Evolutionary conservation across 1,284 basidiomycete species (phyloP).

Genomic region (Sphagnurus paluster): DNA sequence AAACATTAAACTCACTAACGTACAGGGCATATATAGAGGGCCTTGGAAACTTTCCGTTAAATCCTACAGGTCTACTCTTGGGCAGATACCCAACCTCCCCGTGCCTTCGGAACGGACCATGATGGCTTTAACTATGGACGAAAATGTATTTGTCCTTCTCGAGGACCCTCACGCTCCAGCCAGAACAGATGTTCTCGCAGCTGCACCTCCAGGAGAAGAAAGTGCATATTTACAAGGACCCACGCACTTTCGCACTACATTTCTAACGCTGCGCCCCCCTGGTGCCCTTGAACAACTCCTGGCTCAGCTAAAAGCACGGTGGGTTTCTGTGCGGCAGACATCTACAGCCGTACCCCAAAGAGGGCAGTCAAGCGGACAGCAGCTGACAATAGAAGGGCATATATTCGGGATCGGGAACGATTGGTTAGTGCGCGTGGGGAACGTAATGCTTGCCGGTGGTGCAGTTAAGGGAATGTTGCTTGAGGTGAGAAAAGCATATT

Average conservation of each 20-base stretch:
- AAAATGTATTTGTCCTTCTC: slow-evolving; percentile 73
- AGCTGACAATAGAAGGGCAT: slow-evolving; percentile 66
- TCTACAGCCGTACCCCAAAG: slow-evolving; percentile 40
- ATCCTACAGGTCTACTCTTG: slow-evolving; percentile 69
- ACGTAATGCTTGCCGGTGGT: slow-evolving; percentile 71
- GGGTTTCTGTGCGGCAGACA: slow-evolving; percentile 67
- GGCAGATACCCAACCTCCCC: slow-evolving; percentile 49
- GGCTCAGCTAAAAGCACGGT: slow-evolving; percentile 67
- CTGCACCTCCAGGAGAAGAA: slow-evolving; percentile 39
- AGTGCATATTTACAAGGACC: slow-evolving; percentile 44
- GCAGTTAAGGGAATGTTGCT: slow-evolving; percentile 76
- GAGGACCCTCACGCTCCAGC: slow-evolving; percentile 73
- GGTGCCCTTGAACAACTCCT: slow-evolving; percentile 72
- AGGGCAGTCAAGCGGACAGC: slow-evolving; percentile 54
- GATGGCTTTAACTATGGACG: slow-evolving; percentile 72
- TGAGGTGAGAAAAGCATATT: slow-evolving; percentile 50
- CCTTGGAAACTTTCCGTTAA: slow-evolving; percentile 69
- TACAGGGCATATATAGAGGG: slow-evolving; percentile 55
- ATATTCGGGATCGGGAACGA: slow-evolving; percentile 73
- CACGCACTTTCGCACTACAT: slow-evolving; percentile 71
- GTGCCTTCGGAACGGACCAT: slow-evolving; percentile 64
- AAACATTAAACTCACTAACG: slow-evolving; percentile 17
- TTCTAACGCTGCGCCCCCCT: slow-evolving; percentile 70
- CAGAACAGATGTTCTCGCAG: slow-evolving; percentile 56
- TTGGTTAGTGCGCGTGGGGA: slow-evolving; percentile 78